Evolutionary conservation across 2,329 filamentous ascomycete genomes (phyloP), one percentile per base, ranked within the genome.

Genomic region (Truncatella angustata): DNA sequence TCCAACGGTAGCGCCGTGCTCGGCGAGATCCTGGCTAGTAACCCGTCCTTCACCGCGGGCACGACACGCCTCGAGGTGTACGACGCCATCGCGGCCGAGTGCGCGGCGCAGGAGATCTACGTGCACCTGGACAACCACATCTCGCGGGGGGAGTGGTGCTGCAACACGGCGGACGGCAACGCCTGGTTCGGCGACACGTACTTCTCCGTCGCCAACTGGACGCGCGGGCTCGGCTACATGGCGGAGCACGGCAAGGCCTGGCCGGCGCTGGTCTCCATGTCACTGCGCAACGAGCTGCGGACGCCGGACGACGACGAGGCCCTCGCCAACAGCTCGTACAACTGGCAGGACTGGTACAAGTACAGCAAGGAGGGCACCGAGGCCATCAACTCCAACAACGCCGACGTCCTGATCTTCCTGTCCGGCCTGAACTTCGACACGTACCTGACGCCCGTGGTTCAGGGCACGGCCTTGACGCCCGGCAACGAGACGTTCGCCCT

Each of bases 121-220:
- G 69, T 85, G 4, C 78, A 83, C 55, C 70, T 85, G 0, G 81
- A 85, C 63, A 85, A 85, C 60, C 82, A 85, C 63, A 77, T 85
- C 55, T 83, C 79, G 9, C 74, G 71, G 43, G 82, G 73, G 2
- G 70, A 71, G 50, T 86, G 82, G 82, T 85, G 82, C 62, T 85
- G 82, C 58, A 72, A 69, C 7, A 69, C 65, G 0, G 68, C 62
- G 0, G 82, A 85, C 48, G 80, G 79, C 3, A 85, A 85, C 61
- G 67, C 73, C 21, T 85, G 81, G 81, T 85, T 81, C 67, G 80
- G 82, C 10, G 84, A 87, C 60, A 74, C 66, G 0, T 74, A 84
- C 59, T 88, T 85, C 56, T 65, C 79, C 52, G 71, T 77, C 0
- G 66, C 70, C 1, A 85, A 85, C 36, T 88, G 85, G 85, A 71